Base-by-base conservation (phyloP, 345 rosid species). In the Erodium maritimum region DNA sequence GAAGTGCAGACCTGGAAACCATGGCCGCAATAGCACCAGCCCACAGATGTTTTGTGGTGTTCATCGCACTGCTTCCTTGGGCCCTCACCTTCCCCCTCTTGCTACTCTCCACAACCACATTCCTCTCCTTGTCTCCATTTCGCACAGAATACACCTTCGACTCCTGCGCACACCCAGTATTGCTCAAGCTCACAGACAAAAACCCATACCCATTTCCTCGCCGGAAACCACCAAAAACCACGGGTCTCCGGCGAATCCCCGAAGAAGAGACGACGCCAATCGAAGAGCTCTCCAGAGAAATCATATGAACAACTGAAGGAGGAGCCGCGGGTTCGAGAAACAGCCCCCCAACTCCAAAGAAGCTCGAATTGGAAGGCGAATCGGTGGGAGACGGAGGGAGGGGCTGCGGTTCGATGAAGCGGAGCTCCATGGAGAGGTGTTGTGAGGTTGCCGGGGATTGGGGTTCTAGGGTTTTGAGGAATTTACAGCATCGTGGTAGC, bases 21-120 rank as follows among this genome's bases (percentile, higher is more conserved):
- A 87, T 85, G 34, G 96, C 96, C 61, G 97, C 78, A 68, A 86
- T 75, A 63, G 88, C 96, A 56, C 97, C 97, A 33, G 96, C 84
- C 86, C 84, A 84, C 2, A 91, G 84, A 77, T 91, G 97, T 62
- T 79, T 86, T 29, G 90, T 61, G 53, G 90, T 82, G 67, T 91
- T 91, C 67, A 86, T 65, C 29, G 95, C 85, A 13, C 14, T 13
- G 48, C 48, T 42, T 48, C 77, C 78, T 1, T 75, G 65, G 58
- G 64, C 60, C 65, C n/a, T 57, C 73, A 50, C 75, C 57, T 60
- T 65, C 59, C 24, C 62, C 69, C 70, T 65, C 66, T 54, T 54
- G 65, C 59, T 61, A 50, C 60, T 58, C 67, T 25, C 62, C 48
- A 25, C 60, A 23, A 9, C 66, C 67, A 8, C 65, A 54, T 56